Percentiles rank a stretch among this genome's conserved stretches.
Evolutionary conservation across 2,329 filamentous ascomycete genomes (phyloP).

Genomic region (Harringtonia aguacate): DNA sequence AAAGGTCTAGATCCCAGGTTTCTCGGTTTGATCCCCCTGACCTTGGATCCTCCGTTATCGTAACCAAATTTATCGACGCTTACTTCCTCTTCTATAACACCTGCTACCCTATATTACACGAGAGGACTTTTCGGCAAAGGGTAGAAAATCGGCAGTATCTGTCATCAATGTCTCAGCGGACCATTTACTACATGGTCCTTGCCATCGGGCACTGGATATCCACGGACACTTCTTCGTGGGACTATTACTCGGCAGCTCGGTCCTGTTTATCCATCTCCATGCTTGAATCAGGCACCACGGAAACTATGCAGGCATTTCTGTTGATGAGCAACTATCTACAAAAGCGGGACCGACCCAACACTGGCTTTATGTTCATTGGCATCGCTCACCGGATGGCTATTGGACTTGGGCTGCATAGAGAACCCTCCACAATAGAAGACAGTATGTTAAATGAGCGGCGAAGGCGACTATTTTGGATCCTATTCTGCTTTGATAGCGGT

Average conservation of each 20-base stretch:
- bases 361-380: not conserved
- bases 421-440: not conserved
- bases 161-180: no score
- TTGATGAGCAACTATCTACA: not conserved
- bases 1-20: no score
- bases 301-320: not conserved
- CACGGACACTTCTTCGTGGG: not conserved
- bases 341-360: not conserved
- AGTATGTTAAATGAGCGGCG: not conserved
- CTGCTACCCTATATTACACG: constrained; percentile 33
- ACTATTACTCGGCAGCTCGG: not conserved
- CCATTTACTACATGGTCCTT: not conserved
- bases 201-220: not conserved
- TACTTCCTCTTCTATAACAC: constrained; percentile 33
- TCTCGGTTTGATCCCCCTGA: no score
- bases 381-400: not conserved
- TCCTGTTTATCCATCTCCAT: not conserved
- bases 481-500: not conserved
- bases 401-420: not conserved
- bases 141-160: not conserved
- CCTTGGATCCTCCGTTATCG: constrained; percentile 4
- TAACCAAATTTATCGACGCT: constrained; percentile 21
- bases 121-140: constrained; percentile 24
- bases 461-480: not conserved
- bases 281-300: not conserved